These are phyloP conservation scores for Puccinia coronata DNA, from an alignment of 1,284 basidiomycete species.

Conservation along the genomic window DNA sequence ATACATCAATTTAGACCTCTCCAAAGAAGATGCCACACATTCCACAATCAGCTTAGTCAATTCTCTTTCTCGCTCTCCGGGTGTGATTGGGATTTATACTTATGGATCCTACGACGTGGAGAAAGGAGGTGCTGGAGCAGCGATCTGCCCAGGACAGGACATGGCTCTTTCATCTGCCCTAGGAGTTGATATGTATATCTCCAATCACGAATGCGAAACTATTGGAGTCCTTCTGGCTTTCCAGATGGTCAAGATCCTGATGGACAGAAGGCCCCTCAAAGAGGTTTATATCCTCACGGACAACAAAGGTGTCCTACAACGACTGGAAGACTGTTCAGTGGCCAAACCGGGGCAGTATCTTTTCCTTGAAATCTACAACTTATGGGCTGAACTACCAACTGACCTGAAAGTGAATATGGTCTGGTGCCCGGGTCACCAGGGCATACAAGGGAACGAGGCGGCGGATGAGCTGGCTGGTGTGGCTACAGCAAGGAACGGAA, in stretches of 20 bases:
- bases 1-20: no score
- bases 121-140: not conserved
- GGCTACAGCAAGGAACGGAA: not conserved
- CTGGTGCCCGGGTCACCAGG: not conserved
- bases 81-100: not conserved
- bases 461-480: not conserved
- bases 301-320: not conserved
- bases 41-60: no score
- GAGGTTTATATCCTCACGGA: not conserved
- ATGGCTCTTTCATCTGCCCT: not conserved
- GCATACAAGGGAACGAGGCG: not conserved
- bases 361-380: not conserved
- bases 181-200: not conserved
- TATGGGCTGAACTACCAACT: not conserved
- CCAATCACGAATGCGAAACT: not conserved
- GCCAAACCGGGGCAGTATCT: not conserved
- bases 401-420: not conserved
- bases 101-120: not conserved
- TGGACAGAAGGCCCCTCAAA: not conserved
- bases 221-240: not conserved
- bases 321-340: not conserved
- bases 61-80: no score
- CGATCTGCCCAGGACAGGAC: not conserved
- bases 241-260: not conserved
- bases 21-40: no score